phyloP scores from a whole-genome alignment of 75 land plant species.

The Selaginella tamariscina region DNA sequence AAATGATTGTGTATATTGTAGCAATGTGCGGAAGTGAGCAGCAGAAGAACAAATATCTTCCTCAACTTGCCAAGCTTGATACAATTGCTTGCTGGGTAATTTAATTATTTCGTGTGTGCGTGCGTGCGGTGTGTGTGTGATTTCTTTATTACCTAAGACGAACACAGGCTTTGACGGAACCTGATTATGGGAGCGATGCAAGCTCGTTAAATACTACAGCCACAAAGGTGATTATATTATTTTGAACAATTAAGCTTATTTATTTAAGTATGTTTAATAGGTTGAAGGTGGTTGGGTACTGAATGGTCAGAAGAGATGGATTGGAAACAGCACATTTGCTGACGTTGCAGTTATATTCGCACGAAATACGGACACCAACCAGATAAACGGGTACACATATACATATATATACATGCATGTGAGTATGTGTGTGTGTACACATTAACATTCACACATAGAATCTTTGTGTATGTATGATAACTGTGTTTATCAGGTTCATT shows the following conservation, averaged over 20 bases:
- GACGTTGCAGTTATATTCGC: slow-evolving; percentile 78
- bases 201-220: slow-evolving; percentile 78
- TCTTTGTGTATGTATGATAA: not conserved
- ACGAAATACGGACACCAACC: slow-evolving; percentile 60
- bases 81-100: slow-evolving; percentile 83
- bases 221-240: slow-evolving; percentile 42
- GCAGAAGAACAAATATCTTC: slow-evolving; percentile 75
- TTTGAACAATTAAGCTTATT: not conserved
- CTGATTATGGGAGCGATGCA: slow-evolving; percentile 91
- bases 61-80: slow-evolving; percentile 53
- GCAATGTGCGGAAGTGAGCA: slow-evolving; percentile 72
- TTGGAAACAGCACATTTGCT: slow-evolving; percentile 91
- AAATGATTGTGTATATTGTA: slow-evolving; percentile 22
- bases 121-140: not conserved
- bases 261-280: slow-evolving; percentile 22
- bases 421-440: not conserved
- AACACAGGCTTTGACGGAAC: slow-evolving; percentile 77
- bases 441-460: not conserved
- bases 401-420: not conserved
- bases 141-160: no score
- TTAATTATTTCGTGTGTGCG: not conserved
- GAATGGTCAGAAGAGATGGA: slow-evolving; percentile 96
- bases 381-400: slow-evolving; percentile 69
- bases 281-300: slow-evolving; percentile 83
- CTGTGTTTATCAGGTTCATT: slow-evolving; percentile 45